These are phyloP conservation scores for Fusarium sp. DNA, from an alignment of 2,329 filamentous ascomycete genomes.

Conservation along the genomic window DNA sequence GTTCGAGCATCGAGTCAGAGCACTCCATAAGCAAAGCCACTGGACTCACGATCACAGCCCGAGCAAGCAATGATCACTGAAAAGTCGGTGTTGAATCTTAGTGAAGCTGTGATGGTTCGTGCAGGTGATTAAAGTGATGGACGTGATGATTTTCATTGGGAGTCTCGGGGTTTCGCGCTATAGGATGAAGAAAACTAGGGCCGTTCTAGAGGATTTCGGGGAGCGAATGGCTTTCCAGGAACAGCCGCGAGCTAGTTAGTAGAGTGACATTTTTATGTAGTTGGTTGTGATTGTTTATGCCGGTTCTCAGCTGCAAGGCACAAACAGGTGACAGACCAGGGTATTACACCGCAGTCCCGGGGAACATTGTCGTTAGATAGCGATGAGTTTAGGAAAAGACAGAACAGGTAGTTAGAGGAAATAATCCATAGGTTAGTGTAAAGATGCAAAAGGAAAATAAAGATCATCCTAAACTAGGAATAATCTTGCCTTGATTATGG, in stretches of 20 bases:
- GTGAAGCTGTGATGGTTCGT: slow-evolving; percentile 45
- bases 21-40: slow-evolving; percentile 19
- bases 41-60: slow-evolving; percentile 22
- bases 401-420: no score
- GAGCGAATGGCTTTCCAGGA: slow-evolving; percentile 36
- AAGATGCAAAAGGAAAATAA: no score
- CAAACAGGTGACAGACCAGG: slow-evolving; percentile 37
- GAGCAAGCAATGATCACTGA: slow-evolving; percentile 25
- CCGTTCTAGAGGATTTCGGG: slow-evolving; percentile 6
- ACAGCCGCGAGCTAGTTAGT: slow-evolving; percentile 37
- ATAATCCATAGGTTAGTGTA: no score
- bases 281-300: slow-evolving; percentile 32
- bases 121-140: slow-evolving; percentile 47
- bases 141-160: slow-evolving; percentile 47
- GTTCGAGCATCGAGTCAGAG: slow-evolving; percentile 38
- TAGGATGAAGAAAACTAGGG: slow-evolving; percentile 27
- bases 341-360: slow-evolving; percentile 21
- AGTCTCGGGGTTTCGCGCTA: slow-evolving; percentile 43
- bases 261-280: slow-evolving; percentile 29
- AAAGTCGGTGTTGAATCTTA: slow-evolving; percentile 30
- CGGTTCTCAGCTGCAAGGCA: slow-evolving; percentile 38
- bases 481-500: no score
- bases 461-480: no score
- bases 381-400: no score
- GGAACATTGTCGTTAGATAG: no score